Conservation (phyloP, 352 stramenopile species). For the Phytophthora cajani region DNA sequence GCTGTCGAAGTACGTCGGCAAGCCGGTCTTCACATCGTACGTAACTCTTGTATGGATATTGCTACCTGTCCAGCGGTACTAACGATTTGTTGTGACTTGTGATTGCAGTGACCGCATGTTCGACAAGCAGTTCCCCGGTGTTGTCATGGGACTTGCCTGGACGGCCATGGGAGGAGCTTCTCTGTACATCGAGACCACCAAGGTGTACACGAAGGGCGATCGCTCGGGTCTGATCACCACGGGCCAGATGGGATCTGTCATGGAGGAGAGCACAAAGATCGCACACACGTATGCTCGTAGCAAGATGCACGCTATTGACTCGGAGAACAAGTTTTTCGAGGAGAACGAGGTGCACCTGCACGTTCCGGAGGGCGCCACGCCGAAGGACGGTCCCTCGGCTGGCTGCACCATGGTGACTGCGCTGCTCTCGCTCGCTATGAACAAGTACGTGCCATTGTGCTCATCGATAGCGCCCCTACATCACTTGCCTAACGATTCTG, state of each 20-base stretch:
- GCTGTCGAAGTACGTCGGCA: conserved; percentile 98
- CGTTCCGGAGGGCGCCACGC: conserved; percentile 98
- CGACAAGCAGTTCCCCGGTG: conserved; percentile 91
- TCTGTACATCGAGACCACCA: conserved; percentile 98
- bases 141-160: conserved; percentile 99
- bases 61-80: not conserved
- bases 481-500: conserved; percentile 21
- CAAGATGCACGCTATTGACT: conserved; percentile 71
- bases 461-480: not conserved
- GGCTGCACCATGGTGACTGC: conserved; percentile 98
- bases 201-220: conserved; percentile 73
- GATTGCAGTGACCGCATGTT: conserved; percentile 95
- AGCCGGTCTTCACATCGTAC: conserved; percentile 96
- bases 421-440: conserved; percentile 95
- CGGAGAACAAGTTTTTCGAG: conserved; percentile 95
- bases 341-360: conserved; percentile 97
- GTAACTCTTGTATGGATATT: conserved; percentile 20
- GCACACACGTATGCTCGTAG: conserved; percentile 94
- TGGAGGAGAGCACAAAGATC: conserved; percentile 99
- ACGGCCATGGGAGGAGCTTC: conserved; percentile 98
- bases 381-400: conserved; percentile 98
- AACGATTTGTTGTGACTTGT: conserved; percentile 10
- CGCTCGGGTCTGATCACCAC: conserved; percentile 84
- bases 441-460: conserved; percentile 68
- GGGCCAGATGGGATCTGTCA: conserved; percentile 98